Base-by-base conservation (phyloP, 176 grass and related monocot genomes). In the Bonia amplexicaulis region DNA sequence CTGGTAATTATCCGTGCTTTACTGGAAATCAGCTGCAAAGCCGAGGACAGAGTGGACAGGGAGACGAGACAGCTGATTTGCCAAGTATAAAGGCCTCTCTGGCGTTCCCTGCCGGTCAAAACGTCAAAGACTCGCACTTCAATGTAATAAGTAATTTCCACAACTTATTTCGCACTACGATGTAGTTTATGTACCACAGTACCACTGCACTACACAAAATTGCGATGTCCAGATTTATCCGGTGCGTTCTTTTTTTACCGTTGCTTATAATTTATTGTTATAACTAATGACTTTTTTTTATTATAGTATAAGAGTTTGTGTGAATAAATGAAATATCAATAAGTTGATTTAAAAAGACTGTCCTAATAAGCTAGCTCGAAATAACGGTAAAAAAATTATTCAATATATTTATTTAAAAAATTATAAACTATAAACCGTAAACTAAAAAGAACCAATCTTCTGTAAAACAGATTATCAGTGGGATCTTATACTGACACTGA, bases 11-110 rank as follows among this genome's bases (percentile, higher is more conserved):
- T 20, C 47, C 46, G 35, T 55, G 12, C 25, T n/a, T 48, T 57
- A 31, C 0, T 17, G 20, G 16, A 71, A 71, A 82, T 45, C n/a
- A 78, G 54, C 70, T 52, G 64, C 55, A 66, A 82, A 51, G 88
- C 58, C 49, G 13, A 60, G 53, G 69, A 81, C 82, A 27, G 48
- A 61, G 62, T 3, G 61, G 45, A 16, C 39, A 58, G 51, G 66
- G 9, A 9, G 85, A 87, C 17, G 69, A 79, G 79, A 83, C 78
- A 17, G 63, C 62, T 82, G 83, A 65, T 90, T 71, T 46, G 75
- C 60, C 84, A 20, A 73, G n/a, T 47, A 19, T 52, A 77, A 87
- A 82, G 71, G 62, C 37, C 71, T 0, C 49, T 15, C 27, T 3
- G n/a, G 42, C 52, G 41, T 49, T 45, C 23, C 31, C 55, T 26